phyloP scores from a whole-genome alignment of 1,284 basidiomycete species.

The Peniophora sp. region DNA sequence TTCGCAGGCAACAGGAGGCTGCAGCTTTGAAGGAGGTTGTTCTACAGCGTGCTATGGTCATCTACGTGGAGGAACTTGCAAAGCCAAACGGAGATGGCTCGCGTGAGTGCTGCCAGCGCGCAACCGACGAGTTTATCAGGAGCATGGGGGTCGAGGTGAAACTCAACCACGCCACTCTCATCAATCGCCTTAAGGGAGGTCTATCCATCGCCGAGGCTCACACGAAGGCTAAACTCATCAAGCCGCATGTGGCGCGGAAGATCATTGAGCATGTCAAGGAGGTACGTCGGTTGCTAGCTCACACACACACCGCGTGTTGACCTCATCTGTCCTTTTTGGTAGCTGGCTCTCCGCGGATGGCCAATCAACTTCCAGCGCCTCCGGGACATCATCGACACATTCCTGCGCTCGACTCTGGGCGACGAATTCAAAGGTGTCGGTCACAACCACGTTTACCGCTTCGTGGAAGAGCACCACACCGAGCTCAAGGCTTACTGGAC shows the following conservation, averaged over 20 bases:
- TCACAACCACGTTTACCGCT: background rate
- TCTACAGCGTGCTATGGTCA: background rate
- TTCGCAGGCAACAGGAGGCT: background rate
- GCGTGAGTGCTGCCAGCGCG: background rate
- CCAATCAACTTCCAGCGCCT: background rate
- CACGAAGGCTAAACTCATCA: background rate
- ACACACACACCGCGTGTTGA: background rate
- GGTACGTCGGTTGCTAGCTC: background rate
- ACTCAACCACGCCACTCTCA: background rate
- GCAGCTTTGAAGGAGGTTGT: background rate
- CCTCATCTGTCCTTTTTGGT: background rate
- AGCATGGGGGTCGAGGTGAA: background rate
- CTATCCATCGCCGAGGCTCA: background rate
- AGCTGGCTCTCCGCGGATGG: background rate
- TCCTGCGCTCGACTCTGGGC: background rate
- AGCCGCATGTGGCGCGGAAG: background rate
- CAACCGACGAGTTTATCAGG: background rate
- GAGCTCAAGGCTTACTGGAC: constrained; percentile 20
- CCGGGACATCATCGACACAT: background rate
- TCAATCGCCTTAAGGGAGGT: background rate
- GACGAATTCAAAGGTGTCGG: background rate
- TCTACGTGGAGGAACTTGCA: background rate
- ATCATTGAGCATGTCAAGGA: background rate
- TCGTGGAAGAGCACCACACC: constrained; percentile 14
- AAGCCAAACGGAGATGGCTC: background rate